Evolutionary conservation across 352 stramenopile species (phyloP).

Genomic region (Phytophthora ramorum): DNA sequence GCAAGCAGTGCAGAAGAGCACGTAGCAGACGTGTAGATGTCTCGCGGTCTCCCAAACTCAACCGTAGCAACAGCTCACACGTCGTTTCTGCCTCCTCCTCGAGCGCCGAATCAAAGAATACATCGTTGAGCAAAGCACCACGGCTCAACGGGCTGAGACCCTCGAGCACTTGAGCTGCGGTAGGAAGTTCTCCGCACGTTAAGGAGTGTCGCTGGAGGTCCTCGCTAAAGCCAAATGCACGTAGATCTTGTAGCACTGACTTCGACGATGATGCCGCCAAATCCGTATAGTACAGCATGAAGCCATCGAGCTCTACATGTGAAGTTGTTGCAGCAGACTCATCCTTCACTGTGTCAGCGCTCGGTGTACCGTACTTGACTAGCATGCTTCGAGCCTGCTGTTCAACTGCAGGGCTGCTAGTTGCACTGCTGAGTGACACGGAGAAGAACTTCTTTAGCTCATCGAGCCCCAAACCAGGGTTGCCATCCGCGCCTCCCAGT

Average conservation of each 20-base stretch:
- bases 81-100: slow-evolving; percentile 89
- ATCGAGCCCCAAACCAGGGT: slow-evolving; percentile 53
- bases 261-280: slow-evolving; percentile 75
- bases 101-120: slow-evolving; percentile 87
- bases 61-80: slow-evolving; percentile 71
- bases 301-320: slow-evolving; percentile 74
- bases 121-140: slow-evolving; percentile 70
- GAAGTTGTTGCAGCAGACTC: slow-evolving; percentile 40
- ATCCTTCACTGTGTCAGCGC: slow-evolving; percentile 20
- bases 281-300: slow-evolving; percentile 87
- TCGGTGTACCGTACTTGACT: slow-evolving; percentile 64
- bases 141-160: slow-evolving; percentile 67
- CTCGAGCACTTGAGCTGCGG: slow-evolving; percentile 52
- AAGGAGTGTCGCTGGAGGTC: slow-evolving; percentile 67
- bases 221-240: slow-evolving; percentile 83
- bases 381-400: slow-evolving; percentile 76
- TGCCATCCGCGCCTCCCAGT: slow-evolving; percentile 24
- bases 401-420: slow-evolving; percentile 52
- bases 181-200: slow-evolving; percentile 28
- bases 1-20: slow-evolving; percentile 79
- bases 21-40: slow-evolving; percentile 72
- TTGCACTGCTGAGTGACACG: slow-evolving; percentile 68
- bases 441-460: slow-evolving; percentile 78
- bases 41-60: slow-evolving; percentile 66
- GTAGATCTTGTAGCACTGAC: slow-evolving; percentile 82